phyloP scores from a whole-genome alignment of 371 early-diverging fungal species.

The Mortierella sp. region DNA sequence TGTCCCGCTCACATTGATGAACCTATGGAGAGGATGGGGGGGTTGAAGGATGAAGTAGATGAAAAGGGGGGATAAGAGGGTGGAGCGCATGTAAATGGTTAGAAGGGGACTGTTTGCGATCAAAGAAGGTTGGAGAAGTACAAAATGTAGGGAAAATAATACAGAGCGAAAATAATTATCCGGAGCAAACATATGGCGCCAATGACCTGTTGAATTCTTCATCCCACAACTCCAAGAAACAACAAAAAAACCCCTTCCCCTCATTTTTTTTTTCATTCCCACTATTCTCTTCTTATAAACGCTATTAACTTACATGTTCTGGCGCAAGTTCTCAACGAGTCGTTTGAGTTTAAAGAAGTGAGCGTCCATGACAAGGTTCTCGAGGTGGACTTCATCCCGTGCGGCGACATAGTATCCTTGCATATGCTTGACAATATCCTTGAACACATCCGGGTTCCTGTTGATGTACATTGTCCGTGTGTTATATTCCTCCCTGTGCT shows the following conservation, averaged over 20 bases:
- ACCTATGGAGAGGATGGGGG: constrained; percentile 22
- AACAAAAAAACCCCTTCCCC: too few relatives aligned
- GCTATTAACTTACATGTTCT: constrained; percentile 44
- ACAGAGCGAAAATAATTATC: neutral
- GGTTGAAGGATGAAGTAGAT: neutral
- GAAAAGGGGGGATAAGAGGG: neutral
- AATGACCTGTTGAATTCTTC: neutral
- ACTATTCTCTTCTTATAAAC: too few relatives aligned
- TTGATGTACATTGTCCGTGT: constrained; percentile 67
- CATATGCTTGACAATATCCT: constrained; percentile 70
- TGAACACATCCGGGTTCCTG: constrained; percentile 70
- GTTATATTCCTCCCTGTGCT: constrained; percentile 42
- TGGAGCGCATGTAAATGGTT: neutral
- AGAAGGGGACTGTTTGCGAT: neutral
- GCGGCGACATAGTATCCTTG: constrained; percentile 73
- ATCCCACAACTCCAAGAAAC: neutral
- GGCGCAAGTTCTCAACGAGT: constrained; percentile 61
- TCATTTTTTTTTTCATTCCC: too few relatives aligned
- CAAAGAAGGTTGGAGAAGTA: too few relatives aligned
- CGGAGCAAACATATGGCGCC: constrained; percentile 1
- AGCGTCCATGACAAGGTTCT: constrained; percentile 67
- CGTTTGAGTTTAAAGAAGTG: constrained; percentile 67
- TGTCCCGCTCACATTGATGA: constrained; percentile 53
- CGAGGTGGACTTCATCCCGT: constrained; percentile 61
- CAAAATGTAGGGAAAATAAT: neutral